phyloP scores from a whole-genome alignment of 1,139 yeast species.

The Suhomyces guaymorum region DNA sequence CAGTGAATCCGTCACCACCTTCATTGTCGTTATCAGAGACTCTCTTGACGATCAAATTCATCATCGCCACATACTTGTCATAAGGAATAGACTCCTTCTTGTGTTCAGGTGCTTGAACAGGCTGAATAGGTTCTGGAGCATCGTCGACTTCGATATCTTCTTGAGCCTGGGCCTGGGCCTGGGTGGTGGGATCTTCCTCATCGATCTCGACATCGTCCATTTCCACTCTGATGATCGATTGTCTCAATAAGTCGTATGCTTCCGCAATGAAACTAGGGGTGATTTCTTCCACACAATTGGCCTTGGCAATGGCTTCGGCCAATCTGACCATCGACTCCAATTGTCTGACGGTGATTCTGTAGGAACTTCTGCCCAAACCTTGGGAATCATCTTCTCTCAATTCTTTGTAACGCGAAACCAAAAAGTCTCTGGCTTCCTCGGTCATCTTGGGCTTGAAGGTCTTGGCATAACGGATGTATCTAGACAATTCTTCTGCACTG shows the following conservation, averaged over 20 bases:
- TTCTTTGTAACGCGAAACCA: constrained; percentile 82
- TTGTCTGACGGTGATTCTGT: constrained; percentile 95
- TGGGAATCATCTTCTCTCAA: constrained; percentile 90
- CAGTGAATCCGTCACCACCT: constrained; percentile 69
- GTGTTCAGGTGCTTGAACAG: constrained; percentile 7
- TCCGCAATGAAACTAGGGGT: constrained; percentile 89
- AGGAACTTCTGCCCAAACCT: constrained; percentile 83
- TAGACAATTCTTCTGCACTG: constrained; percentile 81
- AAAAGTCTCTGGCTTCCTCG: constrained; percentile 72
- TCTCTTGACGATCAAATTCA: constrained; percentile 74
- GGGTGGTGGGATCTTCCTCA: constrained; percentile 32
- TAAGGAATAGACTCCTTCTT: constrained; percentile 55
- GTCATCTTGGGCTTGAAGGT: constrained; percentile 92
- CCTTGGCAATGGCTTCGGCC: constrained; percentile 95
- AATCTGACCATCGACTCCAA: constrained; percentile 90
- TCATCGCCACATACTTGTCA: constrained; percentile 82
- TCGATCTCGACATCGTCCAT: constrained; percentile 90
- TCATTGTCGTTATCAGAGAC: constrained; percentile 58
- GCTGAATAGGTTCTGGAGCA: too few species aligned
- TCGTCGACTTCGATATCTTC: constrained; percentile 8
- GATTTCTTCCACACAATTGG: constrained; percentile 89
- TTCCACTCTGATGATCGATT: constrained; percentile 91
- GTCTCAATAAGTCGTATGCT: constrained; percentile 86
- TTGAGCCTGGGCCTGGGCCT: constrained; percentile 6
- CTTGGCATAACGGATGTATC: constrained; percentile 89